Evolutionary conservation across 495 filamentous ascomycete species (phyloP).

Genomic region (Aspergillus bridgeri): DNA sequence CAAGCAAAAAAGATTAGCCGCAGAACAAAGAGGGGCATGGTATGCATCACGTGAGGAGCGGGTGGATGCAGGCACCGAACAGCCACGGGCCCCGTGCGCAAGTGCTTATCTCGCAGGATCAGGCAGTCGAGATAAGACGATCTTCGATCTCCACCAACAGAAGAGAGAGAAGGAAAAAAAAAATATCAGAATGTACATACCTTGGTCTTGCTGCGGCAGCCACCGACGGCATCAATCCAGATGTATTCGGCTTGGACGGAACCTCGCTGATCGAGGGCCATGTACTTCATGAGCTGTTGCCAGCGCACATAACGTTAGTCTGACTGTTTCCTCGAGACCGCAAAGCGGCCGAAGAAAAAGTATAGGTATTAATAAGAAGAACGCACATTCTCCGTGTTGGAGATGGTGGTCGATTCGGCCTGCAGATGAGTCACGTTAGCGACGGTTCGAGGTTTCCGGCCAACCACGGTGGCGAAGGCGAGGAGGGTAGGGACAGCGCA

Average conservation of each 20-base stretch:
- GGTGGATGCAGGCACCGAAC: neutral
- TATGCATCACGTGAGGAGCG: neutral
- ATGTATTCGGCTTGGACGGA: constrained; percentile 89
- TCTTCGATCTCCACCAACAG: neutral
- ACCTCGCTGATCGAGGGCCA: constrained; percentile 85
- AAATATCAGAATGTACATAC: constrained; percentile 60
- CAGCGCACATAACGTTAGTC: constrained; percentile 37
- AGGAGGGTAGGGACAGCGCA: neutral
- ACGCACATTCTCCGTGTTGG: constrained; percentile 69
- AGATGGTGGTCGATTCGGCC: constrained; percentile 57
- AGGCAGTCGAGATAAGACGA: neutral
- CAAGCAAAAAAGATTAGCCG: neutral
- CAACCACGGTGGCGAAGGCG: constrained; percentile 2
- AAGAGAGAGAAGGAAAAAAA: too few relatives aligned
- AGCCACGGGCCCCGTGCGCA: neutral
- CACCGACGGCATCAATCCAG: constrained; percentile 85
- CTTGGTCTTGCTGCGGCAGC: constrained; percentile 85
- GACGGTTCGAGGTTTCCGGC: constrained; percentile 6
- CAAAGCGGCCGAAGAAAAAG: constrained; percentile 35
- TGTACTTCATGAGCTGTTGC: constrained; percentile 83
- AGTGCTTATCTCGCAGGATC: neutral
- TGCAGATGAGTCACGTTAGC: constrained; percentile 18
- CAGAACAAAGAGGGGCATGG: neutral
- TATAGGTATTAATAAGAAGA: constrained; percentile 23
- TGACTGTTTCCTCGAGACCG: constrained; percentile 34